These are phyloP conservation scores for Suillus variegatus DNA, from an alignment of 768 basidiomycete genomes.

Conservation along the genomic window DNA sequence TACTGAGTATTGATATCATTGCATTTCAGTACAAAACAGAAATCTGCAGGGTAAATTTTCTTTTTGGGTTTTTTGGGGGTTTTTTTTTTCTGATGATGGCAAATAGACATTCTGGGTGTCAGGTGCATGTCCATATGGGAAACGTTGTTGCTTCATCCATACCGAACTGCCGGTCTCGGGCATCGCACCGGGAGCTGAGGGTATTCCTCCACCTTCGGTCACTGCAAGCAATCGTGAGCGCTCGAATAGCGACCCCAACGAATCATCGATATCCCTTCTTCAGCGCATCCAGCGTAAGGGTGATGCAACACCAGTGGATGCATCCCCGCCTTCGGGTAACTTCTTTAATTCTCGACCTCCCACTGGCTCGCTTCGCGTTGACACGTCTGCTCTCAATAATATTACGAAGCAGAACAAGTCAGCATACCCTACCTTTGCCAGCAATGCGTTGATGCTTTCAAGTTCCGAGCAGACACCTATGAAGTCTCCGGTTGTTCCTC, in stretches of 20 bases:
- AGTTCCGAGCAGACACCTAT: slow-evolving; percentile 56
- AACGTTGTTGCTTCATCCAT: slow-evolving; percentile 92
- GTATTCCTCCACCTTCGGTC: slow-evolving; percentile 51
- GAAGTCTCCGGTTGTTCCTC: slow-evolving; percentile 69
- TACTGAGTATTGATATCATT: slow-evolving; percentile 12
- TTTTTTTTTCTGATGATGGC: slow-evolving; percentile 12
- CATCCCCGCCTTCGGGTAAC: slow-evolving; percentile 39
- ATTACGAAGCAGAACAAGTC: slow-evolving; percentile 79
- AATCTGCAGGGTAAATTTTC: slow-evolving; percentile 74
- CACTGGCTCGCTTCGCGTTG: slow-evolving; percentile 70
- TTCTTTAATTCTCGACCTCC: slow-evolving; percentile 65
- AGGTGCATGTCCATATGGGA: slow-evolving; percentile 90
- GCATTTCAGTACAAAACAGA: slow-evolving; percentile 82
- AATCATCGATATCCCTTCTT: slow-evolving; percentile 68
- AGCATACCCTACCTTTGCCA: slow-evolving; percentile 66
- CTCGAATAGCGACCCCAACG: slow-evolving; percentile 79
- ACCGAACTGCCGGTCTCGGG: slow-evolving; percentile 78
- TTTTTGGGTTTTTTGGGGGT: background rate
- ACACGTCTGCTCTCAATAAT: slow-evolving; percentile 65
- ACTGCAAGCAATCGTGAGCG: slow-evolving; percentile 65
- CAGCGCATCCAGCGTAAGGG: slow-evolving; percentile 74
- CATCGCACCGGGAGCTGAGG: slow-evolving; percentile 53
- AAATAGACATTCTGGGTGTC: slow-evolving; percentile 89
- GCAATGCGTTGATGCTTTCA: slow-evolving; percentile 52
- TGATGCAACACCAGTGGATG: slow-evolving; percentile 60